A percentile compares a stretch with the other conserved stretches of the same genome.
phyloP scores from a whole-genome alignment of 2,329 filamentous ascomycete species.

The Pyrenochaeta sp. region DNA sequence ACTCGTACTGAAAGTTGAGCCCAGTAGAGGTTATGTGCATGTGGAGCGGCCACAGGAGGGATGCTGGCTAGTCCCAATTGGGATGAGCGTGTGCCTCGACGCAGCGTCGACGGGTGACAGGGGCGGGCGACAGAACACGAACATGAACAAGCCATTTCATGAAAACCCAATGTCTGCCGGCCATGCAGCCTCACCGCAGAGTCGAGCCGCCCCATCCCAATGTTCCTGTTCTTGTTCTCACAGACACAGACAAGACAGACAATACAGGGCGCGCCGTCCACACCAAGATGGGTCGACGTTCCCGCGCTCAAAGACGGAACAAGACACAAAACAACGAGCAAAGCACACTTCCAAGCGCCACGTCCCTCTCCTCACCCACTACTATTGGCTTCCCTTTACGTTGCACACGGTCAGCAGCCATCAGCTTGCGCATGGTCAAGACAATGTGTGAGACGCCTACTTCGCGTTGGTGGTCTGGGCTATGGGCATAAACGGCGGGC shows the following conservation, averaged over 20 bases:
- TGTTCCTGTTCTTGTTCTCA: not conserved
- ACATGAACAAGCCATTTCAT: conserved; percentile 9
- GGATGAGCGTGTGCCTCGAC: conserved; percentile 12
- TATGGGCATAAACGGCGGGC: not conserved
- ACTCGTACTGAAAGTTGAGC: not conserved
- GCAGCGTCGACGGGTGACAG: conserved; percentile 17
- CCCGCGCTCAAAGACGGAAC: conserved; percentile 15
- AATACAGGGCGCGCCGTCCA: not conserved
- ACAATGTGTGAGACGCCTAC: not conserved
- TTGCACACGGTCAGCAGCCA: conserved; percentile 4
- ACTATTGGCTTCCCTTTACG: conserved; percentile 1
- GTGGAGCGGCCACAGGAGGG: conserved; percentile 21
- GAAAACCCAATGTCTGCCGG: not conserved
- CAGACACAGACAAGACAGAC: not conserved
- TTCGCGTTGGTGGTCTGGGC: not conserved
- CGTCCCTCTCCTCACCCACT: not conserved
- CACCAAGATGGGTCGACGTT: conserved; percentile 1
- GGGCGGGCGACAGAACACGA: conserved; percentile 13
- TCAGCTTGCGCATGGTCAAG: not conserved
- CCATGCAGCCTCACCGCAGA: not conserved
- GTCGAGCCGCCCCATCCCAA: not conserved
- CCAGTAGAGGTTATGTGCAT: conserved; percentile 14
- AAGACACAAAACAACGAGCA: not conserved
- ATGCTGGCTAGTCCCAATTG: conserved; percentile 20
- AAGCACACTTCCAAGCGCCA: not conserved